These are phyloP conservation scores for Elaeis guineensis DNA, from an alignment of 176 grass and related monocot genomes.

Conservation along the genomic window DNA sequence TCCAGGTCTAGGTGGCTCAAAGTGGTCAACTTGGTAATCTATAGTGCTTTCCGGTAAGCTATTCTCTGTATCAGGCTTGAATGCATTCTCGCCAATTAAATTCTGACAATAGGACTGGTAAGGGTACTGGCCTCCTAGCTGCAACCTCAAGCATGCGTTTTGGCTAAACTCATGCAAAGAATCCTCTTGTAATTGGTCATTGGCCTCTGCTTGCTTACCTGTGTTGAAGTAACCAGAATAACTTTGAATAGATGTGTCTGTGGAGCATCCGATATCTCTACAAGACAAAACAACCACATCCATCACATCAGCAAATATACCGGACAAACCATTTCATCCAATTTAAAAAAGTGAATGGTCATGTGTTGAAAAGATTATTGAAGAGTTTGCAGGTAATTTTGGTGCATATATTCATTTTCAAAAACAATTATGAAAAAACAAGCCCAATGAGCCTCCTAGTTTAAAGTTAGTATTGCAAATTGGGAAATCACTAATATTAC, in stretches of 20 bases:
- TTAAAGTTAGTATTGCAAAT: too few relatives aligned
- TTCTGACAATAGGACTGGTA: slow-evolving; percentile 34
- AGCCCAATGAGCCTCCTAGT: too few relatives aligned
- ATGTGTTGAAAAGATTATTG: too few relatives aligned
- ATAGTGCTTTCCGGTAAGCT: slow-evolving; percentile 9
- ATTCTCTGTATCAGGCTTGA: slow-evolving; percentile 41
- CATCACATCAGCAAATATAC: slow-evolving; percentile 1
- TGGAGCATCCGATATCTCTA: slow-evolving; percentile 56
- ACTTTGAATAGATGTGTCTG: slow-evolving; percentile 41
- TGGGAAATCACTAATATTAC: too few relatives aligned
- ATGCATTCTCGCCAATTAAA: slow-evolving; percentile 26
- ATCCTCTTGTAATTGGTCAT: slow-evolving; percentile 12
- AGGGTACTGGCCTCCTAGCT: slow-evolving; percentile 38
- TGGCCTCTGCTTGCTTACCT: slow-evolving; percentile 24
- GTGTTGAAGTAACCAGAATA: slow-evolving; percentile 46
- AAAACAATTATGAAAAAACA: too few relatives aligned
- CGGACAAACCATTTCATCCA: too few relatives aligned
- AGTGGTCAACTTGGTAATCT: slow-evolving; percentile 27
- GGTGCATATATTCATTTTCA: too few relatives aligned
- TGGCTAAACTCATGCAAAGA: slow-evolving; percentile 28
- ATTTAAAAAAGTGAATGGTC: too few relatives aligned
- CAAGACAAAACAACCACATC: slow-evolving; percentile 1
- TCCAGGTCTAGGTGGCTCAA: slow-evolving; percentile 38
- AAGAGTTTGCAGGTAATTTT: too few relatives aligned
- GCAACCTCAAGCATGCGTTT: slow-evolving; percentile 35